These are phyloP conservation scores for Lachnellula hyalina DNA, from an alignment of 2,329 filamentous ascomycete species.

Conservation along the genomic window DNA sequence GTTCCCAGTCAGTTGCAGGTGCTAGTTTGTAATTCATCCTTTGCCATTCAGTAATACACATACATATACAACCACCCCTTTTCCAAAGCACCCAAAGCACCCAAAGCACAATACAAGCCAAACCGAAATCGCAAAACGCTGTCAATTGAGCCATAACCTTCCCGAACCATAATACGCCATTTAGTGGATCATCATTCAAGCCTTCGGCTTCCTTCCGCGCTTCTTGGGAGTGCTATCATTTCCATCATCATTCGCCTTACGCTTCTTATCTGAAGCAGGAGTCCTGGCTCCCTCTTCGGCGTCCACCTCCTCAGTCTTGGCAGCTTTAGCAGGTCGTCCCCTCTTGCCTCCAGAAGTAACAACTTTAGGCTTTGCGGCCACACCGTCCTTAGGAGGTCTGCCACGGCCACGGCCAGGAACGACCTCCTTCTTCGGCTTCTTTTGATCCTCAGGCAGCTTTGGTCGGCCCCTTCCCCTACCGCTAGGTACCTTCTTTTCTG, in stretches of 20 bases:
- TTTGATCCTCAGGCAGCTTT: conserved; percentile 20
- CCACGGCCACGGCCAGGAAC: conserved; percentile 20
- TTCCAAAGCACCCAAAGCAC: too few relatives aligned
- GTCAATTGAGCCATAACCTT: background rate
- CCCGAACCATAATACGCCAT: background rate
- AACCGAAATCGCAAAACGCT: background rate
- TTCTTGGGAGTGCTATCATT: background rate
- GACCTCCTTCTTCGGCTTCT: conserved; percentile 15
- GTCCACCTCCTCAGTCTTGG: background rate
- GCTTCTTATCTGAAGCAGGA: background rate
- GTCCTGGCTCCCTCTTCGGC: background rate
- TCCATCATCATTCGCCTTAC: conserved; percentile 4
- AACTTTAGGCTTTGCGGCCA: conserved; percentile 3
- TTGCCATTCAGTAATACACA: too few relatives aligned
- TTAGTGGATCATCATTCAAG: conserved; percentile 3
- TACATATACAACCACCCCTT: too few relatives aligned
- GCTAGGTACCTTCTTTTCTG: conserved; percentile 16
- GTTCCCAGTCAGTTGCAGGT: too few relatives aligned
- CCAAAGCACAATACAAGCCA: too few relatives aligned
- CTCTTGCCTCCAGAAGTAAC: conserved; percentile 2
- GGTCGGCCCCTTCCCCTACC: conserved; percentile 21
- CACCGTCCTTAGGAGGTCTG: conserved; percentile 5
- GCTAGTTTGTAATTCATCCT: too few relatives aligned
- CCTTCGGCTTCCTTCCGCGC: conserved; percentile 12
- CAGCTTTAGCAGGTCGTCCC: background rate